A percentile compares a stretch with the other conserved stretches of the same genome.
Conservation (phyloP, 306 rosid species). For the Quercus wislizeni region DNA sequence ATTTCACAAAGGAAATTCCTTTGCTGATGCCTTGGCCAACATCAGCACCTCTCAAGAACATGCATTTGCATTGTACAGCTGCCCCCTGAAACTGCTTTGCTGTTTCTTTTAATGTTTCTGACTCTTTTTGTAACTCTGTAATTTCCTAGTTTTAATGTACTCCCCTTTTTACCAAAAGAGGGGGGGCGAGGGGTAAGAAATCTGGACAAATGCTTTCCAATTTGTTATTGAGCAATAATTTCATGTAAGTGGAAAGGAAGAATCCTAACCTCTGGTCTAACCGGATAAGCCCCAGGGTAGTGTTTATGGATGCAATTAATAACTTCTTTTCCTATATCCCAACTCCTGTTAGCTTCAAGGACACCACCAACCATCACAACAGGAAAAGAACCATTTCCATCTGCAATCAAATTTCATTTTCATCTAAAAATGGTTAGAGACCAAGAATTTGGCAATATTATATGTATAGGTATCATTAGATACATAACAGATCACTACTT, state of each 20-base stretch:
- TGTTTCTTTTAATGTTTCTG: too few relatives aligned
- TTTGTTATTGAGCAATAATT: not conserved
- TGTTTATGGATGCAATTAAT: constrained; percentile 51
- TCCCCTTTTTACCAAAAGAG: not conserved
- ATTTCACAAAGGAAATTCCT: too few relatives aligned
- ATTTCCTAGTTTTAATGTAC: too few relatives aligned
- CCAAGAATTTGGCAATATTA: not conserved
- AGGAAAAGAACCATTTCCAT: constrained; percentile 68
- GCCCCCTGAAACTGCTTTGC: too few relatives aligned
- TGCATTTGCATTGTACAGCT: too few relatives aligned
- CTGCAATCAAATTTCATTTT: constrained; percentile 36
- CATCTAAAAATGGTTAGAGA: not conserved
- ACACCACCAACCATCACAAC: constrained; percentile 99
- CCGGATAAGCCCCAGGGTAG: constrained; percentile 59
- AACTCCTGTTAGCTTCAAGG: constrained; percentile 80
- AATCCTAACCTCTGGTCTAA: constrained; percentile 74
- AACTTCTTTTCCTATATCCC: constrained; percentile 94
- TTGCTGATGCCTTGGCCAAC: too few relatives aligned
- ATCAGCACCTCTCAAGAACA: too few relatives aligned
- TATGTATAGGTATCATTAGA: not conserved
- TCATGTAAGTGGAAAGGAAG: not conserved
- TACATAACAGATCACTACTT: not conserved
- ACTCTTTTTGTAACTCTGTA: too few relatives aligned
- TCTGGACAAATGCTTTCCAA: too few relatives aligned
- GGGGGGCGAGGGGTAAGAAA: too few relatives aligned